Evolutionary conservation across 176 grass and related monocot genomes (phyloP).

Genomic region (Sorghum bicolor): Sorghum_bicolor_NCBIv3 NC_012870.2:72027501-72028000

Average conservation of each 20-base stretch:
- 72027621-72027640: constrained; percentile 51
- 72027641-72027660: constrained; percentile 49
- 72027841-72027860: constrained; percentile 98
- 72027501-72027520: not conserved
- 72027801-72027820: constrained; percentile 81
- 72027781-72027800: constrained; percentile 46
- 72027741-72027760: constrained; percentile 13
- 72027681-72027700: constrained; percentile 66
- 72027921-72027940: constrained; percentile 80
- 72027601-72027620: constrained; percentile 92
- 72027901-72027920: constrained; percentile 81
- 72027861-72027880: constrained; percentile 92
- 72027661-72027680: constrained; percentile 62
- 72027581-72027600: constrained; percentile 85
- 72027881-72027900: constrained; percentile 75
- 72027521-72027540: constrained; percentile 23
- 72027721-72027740: constrained; percentile 9
- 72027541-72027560: constrained; percentile 58
- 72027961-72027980: not conserved
- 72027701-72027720: constrained; percentile 67
- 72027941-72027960: constrained; percentile 93
- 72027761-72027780: constrained; percentile 1
- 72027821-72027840: constrained; percentile 67
- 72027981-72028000: constrained; percentile 6
- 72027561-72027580: constrained; percentile 63